A percentile compares a stretch with the other conserved stretches of the same genome.
phyloP scores from a whole-genome alignment of 2,329 filamentous ascomycete genomes.

The Aspergillus ochraceus region DNA sequence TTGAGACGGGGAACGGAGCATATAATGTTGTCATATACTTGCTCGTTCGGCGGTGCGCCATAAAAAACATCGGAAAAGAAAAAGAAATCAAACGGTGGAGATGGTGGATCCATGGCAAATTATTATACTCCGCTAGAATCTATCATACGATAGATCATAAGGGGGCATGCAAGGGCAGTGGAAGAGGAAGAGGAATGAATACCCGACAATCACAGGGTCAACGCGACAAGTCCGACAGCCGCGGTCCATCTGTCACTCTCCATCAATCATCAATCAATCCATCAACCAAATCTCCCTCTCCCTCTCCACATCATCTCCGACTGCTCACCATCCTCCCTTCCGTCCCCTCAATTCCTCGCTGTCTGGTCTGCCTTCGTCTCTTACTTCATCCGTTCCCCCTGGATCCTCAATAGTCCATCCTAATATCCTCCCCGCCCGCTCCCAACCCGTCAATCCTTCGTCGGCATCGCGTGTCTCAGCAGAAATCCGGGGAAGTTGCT shows the following conservation, averaged over 20 bases:
- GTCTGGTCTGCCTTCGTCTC: neutral
- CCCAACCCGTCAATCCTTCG: neutral
- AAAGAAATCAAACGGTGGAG: no score
- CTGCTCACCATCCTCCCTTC: neutral
- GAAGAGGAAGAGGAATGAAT: neutral
- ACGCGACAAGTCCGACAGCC: constrained; percentile 32
- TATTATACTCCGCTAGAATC: no score
- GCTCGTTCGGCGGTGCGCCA: no score
- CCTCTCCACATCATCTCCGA: neutral
- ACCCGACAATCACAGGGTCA: constrained; percentile 27
- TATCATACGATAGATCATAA: no score
- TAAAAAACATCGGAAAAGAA: no score
- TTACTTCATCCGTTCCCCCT: neutral
- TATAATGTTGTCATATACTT: no score
- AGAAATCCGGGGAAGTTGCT: constrained; percentile 21
- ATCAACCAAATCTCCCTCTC: neutral
- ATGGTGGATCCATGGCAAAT: no score
- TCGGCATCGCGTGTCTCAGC: neutral
- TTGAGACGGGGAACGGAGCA: no score
- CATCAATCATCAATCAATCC: constrained; percentile 5
- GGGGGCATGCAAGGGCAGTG: no score
- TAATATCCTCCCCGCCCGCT: neutral
- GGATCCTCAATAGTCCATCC: neutral
- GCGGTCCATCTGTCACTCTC: constrained; percentile 26
- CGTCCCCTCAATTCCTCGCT: neutral